Evolutionary conservation across 1,284 basidiomycete species (phyloP).

Genomic region (Ceratobasidium sp.): DNA sequence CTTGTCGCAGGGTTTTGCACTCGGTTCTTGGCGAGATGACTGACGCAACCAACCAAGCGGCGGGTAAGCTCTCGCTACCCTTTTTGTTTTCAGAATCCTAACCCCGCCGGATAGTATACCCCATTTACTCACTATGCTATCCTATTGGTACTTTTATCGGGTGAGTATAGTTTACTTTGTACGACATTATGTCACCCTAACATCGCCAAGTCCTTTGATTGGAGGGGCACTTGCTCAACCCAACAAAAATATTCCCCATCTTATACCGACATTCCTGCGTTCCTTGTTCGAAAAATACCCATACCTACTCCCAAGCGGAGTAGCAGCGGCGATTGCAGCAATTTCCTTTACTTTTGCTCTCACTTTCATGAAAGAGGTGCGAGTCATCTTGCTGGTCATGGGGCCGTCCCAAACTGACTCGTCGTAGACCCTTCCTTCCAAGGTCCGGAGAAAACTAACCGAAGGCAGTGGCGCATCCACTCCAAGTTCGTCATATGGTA

Average conservation of each 20-base stretch:
- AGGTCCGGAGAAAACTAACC: conserved; percentile 15
- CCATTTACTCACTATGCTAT: conserved; percentile 47
- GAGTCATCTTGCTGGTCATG: conserved; percentile 38
- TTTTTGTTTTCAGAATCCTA: conserved; percentile 38
- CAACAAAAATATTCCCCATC: conserved; percentile 46
- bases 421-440: conserved; percentile 44
- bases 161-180: background rate
- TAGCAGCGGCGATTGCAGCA: conserved; percentile 69
- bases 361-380: conserved; percentile 73
- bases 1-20: conserved; percentile 21
- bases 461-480: conserved; percentile 17
- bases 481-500: conserved; percentile 33
- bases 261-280: conserved; percentile 39
- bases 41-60: conserved; percentile 49
- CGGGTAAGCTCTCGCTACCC: conserved; percentile 44
- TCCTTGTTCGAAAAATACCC: conserved; percentile 47
- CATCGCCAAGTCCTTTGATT: conserved; percentile 32
- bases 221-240: conserved; percentile 48
- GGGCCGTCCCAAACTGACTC: conserved; percentile 8
- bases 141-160: conserved; percentile 46
- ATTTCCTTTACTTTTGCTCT: conserved; percentile 66
- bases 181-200: background rate
- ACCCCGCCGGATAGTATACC: conserved; percentile 39
- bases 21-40: conserved; percentile 50
- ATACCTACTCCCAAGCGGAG: conserved; percentile 64